phyloP scores from a whole-genome alignment of 2,329 filamentous ascomycete species.

The Neocatenulostroma microsporum region DNA sequence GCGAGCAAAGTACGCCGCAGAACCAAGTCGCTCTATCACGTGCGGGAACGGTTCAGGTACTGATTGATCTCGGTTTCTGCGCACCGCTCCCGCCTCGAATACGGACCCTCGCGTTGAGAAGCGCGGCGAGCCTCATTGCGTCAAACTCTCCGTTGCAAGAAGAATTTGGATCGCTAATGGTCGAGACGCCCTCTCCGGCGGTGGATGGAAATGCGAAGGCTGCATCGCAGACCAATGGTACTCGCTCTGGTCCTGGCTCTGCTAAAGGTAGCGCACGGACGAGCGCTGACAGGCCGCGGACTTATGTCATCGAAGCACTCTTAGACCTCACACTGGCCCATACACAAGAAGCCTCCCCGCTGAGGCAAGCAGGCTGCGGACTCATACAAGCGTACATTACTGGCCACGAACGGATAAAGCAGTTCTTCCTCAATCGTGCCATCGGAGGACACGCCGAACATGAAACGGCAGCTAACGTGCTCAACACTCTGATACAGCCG shows the following conservation, averaged over 20 bases:
- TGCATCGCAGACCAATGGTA: constrained; percentile 20
- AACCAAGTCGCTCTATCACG: constrained; percentile 86
- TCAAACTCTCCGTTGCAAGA: constrained; percentile 76
- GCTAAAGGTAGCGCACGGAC: constrained; percentile 20
- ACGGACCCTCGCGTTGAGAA: constrained; percentile 74
- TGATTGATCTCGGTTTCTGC: constrained; percentile 76
- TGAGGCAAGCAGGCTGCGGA: constrained; percentile 76
- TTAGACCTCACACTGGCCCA: constrained; percentile 71
- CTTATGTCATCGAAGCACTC: constrained; percentile 90
- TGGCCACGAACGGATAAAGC: constrained; percentile 69
- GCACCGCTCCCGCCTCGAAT: constrained; percentile 65
- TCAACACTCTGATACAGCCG: constrained; percentile 69
- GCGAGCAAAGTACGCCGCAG: constrained; percentile 69
- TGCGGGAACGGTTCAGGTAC: constrained; percentile 67
- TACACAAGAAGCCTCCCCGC: constrained; percentile 61
- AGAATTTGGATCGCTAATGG: constrained; percentile 77
- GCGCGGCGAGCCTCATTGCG: constrained; percentile 81
- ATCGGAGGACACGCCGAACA: constrained; percentile 83
- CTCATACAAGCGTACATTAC: constrained; percentile 90
- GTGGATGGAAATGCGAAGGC: constrained; percentile 13
- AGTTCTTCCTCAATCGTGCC: constrained; percentile 79
- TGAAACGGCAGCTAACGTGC: constrained; percentile 71
- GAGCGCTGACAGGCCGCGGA: constrained; percentile 30
- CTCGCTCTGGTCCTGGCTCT: constrained; percentile 16
- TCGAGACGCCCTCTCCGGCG: constrained; percentile 38